phyloP scores from a whole-genome alignment of 2,329 filamentous ascomycete genomes.

The Didymella lethalis region DNA sequence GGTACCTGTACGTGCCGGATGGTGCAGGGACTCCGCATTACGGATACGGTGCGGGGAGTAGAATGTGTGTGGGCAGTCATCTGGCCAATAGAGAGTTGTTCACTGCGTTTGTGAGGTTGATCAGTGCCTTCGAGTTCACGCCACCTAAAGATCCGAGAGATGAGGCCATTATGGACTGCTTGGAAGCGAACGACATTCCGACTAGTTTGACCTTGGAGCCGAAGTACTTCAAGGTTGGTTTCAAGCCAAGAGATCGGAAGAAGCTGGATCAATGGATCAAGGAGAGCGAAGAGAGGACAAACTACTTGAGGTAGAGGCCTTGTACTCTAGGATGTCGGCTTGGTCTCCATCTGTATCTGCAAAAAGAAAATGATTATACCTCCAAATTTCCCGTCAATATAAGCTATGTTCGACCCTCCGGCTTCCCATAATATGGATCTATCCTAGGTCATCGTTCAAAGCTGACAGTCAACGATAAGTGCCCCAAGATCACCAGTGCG shows the following conservation, averaged over 20 bases:
- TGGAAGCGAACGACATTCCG: constrained; percentile 57
- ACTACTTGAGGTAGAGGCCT: constrained; percentile 44
- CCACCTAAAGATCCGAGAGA: constrained; percentile 53
- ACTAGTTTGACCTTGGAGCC: constrained; percentile 60
- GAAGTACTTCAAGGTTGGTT: constrained; percentile 60
- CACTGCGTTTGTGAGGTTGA: constrained; percentile 59
- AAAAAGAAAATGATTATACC: background rate
- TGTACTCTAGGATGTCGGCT: background rate
- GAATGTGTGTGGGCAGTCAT: constrained; percentile 59
- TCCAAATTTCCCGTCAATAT: background rate
- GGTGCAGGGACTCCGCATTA: constrained; percentile 59
- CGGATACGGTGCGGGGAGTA: constrained; percentile 56
- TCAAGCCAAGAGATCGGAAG: constrained; percentile 54
- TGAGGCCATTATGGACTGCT: constrained; percentile 54
- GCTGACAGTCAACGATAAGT: background rate
- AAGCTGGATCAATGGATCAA: constrained; percentile 56
- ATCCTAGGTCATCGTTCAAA: background rate
- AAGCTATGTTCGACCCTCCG: background rate
- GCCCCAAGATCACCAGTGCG: background rate
- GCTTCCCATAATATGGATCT: background rate
- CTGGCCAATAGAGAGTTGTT: constrained; percentile 53
- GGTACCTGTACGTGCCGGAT: constrained; percentile 65
- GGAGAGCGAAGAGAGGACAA: constrained; percentile 58
- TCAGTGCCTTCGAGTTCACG: constrained; percentile 57
- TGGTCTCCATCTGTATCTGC: background rate